phyloP scores from a whole-genome alignment of 495 filamentous ascomycete genomes.

The Penicillium daleae region DNA sequence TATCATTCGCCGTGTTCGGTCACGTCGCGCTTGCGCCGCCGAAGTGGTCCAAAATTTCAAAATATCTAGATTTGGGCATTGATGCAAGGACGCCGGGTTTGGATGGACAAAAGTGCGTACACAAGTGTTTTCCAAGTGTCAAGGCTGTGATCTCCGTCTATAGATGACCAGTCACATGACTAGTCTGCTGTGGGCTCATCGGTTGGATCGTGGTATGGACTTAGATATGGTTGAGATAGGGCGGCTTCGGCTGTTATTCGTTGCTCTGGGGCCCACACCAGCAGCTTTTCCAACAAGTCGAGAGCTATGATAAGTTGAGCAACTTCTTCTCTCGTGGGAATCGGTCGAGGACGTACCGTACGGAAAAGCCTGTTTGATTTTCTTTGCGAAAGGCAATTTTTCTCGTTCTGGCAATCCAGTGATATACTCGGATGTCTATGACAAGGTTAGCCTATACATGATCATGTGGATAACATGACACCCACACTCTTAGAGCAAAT shows the following conservation, averaged over 20 bases:
- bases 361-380: constrained; percentile 29
- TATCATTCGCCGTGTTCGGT: neutral
- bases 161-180: constrained; percentile 99
- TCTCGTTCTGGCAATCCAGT: neutral
- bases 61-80: constrained; percentile 21
- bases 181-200: constrained; percentile 95
- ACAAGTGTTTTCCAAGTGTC: constrained; percentile 99
- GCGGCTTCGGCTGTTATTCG: constrained; percentile 82
- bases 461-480: neutral
- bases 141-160: constrained; percentile 93
- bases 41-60: constrained; percentile 1
- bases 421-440: neutral
- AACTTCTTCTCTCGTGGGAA: neutral
- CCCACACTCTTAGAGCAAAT: constrained; percentile 97
- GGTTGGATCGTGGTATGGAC: constrained; percentile 94
- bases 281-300: constrained; percentile 92
- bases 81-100: too few species aligned
- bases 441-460: constrained; percentile 59
- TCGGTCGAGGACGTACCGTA: constrained; percentile 59
- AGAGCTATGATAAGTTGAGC: constrained; percentile 62
- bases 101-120: constrained; percentile 49
- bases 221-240: constrained; percentile 88
- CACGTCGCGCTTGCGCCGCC: neutral
- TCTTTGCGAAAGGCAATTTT: neutral
- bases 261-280: constrained; percentile 95